These are phyloP conservation scores for Shiraia bambusicola DNA, from an alignment of 2,329 filamentous ascomycete species.

Conservation along the genomic window DNA sequence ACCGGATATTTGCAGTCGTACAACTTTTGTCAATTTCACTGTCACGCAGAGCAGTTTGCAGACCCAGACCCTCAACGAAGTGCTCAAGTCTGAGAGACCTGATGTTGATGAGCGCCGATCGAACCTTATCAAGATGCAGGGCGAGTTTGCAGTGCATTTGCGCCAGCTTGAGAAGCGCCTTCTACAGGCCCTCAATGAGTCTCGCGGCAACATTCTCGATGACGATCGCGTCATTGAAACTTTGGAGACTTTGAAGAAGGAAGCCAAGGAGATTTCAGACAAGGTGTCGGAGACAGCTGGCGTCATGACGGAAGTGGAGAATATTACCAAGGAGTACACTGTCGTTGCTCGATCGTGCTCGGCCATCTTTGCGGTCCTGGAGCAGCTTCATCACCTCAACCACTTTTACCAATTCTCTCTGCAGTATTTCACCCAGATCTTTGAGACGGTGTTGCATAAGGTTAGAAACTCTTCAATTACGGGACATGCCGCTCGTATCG, in stretches of 20 bases:
- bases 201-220: slow-evolving; percentile 94
- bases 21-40: slow-evolving; percentile 99
- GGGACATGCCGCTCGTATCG: slow-evolving; percentile 76
- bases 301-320: slow-evolving; percentile 96
- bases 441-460: slow-evolving; percentile 82
- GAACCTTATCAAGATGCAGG: slow-evolving; percentile 97
- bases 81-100: slow-evolving; percentile 93
- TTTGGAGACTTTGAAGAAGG: slow-evolving; percentile 94
- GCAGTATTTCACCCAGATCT: slow-evolving; percentile 97
- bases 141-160: slow-evolving; percentile 98
- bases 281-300: slow-evolving; percentile 98
- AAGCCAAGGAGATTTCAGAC: slow-evolving; percentile 90
- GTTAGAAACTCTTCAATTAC: slow-evolving; percentile 74
- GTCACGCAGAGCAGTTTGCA: slow-evolving; percentile 98
- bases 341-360: slow-evolving; percentile 93
- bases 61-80: slow-evolving; percentile 95
- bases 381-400: slow-evolving; percentile 96
- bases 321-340: slow-evolving; percentile 91
- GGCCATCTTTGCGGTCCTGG: slow-evolving; percentile 93
- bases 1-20: slow-evolving; percentile 95
- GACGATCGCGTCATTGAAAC: slow-evolving; percentile 98
- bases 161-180: slow-evolving; percentile 92
- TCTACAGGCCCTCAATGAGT: slow-evolving; percentile 93
- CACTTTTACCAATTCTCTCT: slow-evolving; percentile 99
- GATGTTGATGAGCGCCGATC: slow-evolving; percentile 95